Conservation (phyloP, 768 basidiomycete genomes). For the Termitomyces sp. region DNA sequence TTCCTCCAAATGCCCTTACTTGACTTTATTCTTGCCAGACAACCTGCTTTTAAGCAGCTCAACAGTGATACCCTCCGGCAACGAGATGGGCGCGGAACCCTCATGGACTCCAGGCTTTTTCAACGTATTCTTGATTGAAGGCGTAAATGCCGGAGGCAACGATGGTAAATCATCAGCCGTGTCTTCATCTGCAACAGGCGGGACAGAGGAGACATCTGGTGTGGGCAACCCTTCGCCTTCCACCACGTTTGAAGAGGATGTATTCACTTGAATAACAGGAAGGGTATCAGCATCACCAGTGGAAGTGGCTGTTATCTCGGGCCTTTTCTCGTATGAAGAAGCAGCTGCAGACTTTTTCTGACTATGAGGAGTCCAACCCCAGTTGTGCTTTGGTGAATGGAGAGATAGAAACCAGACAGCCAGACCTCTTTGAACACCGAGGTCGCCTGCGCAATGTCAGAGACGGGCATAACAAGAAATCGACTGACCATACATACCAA, state of each 20-base stretch:
- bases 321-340: neutral
- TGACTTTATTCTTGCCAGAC: conserved; percentile 65
- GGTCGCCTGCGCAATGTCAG: conserved; percentile 48
- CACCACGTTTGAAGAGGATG: neutral
- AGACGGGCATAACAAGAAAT: neutral
- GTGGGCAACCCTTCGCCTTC: neutral
- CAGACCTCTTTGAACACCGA: conserved; percentile 77
- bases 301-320: neutral
- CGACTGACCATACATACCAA: conserved; percentile 21
- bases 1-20: conserved; percentile 37
- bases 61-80: conserved; percentile 59
- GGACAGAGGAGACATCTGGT: conserved; percentile 28
- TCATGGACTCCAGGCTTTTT: conserved; percentile 26
- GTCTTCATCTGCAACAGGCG: conserved; percentile 24
- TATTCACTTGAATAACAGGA: conserved; percentile 20
- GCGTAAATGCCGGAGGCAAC: conserved; percentile 59
- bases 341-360: conserved; percentile 32
- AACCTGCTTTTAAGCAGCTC: conserved; percentile 54
- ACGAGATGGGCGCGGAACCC: conserved; percentile 23
- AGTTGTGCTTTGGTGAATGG: conserved; percentile 46
- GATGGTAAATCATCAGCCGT: conserved; percentile 25
- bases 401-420: conserved; percentile 63
- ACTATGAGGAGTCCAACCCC: conserved; percentile 38
- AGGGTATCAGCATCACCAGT: conserved; percentile 25
- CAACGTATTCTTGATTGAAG: conserved; percentile 56